Evolutionary conservation across 371 early-diverging fungal species (phyloP).

Genomic region (Mucor saturninus): DNA sequence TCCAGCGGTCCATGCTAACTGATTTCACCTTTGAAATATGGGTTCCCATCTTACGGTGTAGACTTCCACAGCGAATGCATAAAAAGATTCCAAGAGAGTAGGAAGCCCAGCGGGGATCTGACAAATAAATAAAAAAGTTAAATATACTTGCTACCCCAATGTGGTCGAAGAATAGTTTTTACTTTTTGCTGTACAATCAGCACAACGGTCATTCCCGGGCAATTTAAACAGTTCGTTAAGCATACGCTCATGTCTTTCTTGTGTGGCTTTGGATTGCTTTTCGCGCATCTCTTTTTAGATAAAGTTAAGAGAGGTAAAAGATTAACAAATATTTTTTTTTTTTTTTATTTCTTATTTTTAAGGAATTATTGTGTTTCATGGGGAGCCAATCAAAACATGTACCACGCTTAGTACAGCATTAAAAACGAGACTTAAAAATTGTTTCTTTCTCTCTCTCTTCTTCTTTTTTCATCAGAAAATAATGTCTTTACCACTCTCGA

Average conservation of each 20-base stretch:
- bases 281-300: constrained; percentile 27
- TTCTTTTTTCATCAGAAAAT: constrained; percentile 4
- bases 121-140: too few relatives aligned
- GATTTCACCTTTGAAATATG: constrained; percentile 94
- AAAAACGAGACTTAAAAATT: not conserved
- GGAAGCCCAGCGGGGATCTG: constrained; percentile 96
- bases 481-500: constrained; percentile 49
- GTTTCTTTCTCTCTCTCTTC: not conserved
- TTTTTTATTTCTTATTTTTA: too few relatives aligned
- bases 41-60: constrained; percentile 92
- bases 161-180: constrained; percentile 20
- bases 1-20: constrained; percentile 92
- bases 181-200: constrained; percentile 81
- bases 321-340: not conserved
- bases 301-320: not conserved
- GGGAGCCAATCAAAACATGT: too few relatives aligned
- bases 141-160: not conserved
- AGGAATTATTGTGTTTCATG: too few relatives aligned
- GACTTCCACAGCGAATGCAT: constrained; percentile 92
- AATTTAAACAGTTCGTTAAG: constrained; percentile 71
- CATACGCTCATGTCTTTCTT: constrained; percentile 60
- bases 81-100: constrained; percentile 93
- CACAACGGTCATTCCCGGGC: constrained; percentile 80
- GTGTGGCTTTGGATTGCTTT: constrained; percentile 47
- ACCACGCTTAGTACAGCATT: not conserved